These are phyloP conservation scores for Arxiozyma slooffiae DNA, from an alignment of 1,139 yeast genomes.

Conservation along the genomic window DNA sequence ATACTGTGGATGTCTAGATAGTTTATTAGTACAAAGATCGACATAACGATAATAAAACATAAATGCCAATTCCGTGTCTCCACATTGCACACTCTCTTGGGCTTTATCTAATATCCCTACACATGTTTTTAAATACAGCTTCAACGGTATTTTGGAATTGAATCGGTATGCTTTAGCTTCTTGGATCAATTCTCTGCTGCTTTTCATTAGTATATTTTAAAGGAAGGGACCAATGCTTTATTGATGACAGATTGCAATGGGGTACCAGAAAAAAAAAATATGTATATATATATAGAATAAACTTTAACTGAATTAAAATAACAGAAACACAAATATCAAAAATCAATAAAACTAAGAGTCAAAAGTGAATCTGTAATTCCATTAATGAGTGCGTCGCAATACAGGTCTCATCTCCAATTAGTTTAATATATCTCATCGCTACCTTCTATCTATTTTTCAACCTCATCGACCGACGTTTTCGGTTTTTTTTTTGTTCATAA, in stretches of 20 bases:
- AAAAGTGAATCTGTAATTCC: not conserved
- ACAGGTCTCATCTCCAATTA: not conserved
- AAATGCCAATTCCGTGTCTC: conserved; percentile 20
- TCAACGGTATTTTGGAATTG: conserved; percentile 23
- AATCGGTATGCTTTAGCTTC: conserved; percentile 26
- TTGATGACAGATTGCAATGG: too few species aligned
- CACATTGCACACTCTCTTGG: conserved; percentile 19
- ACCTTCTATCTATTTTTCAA: not conserved
- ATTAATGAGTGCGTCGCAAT: not conserved
- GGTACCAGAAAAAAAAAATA: too few species aligned
- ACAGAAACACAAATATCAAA: not conserved
- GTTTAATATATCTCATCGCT: not conserved
- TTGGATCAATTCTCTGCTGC: conserved; percentile 17
- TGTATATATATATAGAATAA: too few species aligned
- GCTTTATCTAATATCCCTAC: conserved; percentile 27
- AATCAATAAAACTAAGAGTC: not conserved
- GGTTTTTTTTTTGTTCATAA: not conserved
- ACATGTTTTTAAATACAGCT: conserved; percentile 26
- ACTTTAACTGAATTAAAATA: not conserved
- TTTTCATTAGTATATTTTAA: conserved; percentile 10
- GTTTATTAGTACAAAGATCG: conserved; percentile 25
- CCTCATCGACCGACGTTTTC: not conserved
- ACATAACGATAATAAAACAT: conserved; percentile 26
- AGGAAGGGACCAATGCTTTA: too few species aligned
- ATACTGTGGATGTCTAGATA: conserved; percentile 25